A percentile compares a stretch with the other conserved stretches of the same genome.
Conservation (phyloP, 1,139 yeast genomes). For the Suhomyces guaymorum region DNA sequence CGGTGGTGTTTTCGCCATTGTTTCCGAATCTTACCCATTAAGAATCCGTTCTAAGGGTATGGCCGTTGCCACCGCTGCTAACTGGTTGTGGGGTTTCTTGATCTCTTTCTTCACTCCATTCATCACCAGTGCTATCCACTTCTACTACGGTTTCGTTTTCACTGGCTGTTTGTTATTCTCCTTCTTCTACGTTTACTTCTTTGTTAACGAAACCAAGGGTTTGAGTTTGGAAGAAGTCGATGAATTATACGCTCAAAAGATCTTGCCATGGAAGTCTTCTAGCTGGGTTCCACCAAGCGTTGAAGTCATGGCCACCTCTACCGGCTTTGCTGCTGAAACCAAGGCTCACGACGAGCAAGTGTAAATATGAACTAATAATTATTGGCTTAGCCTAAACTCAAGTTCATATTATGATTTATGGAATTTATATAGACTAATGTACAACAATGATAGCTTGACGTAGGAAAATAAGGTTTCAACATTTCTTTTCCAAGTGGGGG, state of each 20-base stretch:
- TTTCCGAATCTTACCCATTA: conserved; percentile 78
- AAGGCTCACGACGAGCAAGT: conserved; percentile 22
- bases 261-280: conserved; percentile 51
- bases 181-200: conserved; percentile 53
- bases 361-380: conserved; percentile 11
- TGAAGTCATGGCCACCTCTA: conserved; percentile 28
- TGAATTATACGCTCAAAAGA: conserved; percentile 53
- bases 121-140: conserved; percentile 37
- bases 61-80: conserved; percentile 72
- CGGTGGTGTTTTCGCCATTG: conserved; percentile 76
- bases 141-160: conserved; percentile 30
- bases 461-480: neutral
- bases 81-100: conserved; percentile 81
- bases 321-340: conserved; percentile 21
- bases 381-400: neutral
- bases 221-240: conserved; percentile 68
- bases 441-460: neutral
- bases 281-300: conserved; percentile 46
- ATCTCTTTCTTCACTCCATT: conserved; percentile 78
- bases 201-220: conserved; percentile 67
- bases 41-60: conserved; percentile 81
- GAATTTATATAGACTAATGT: conserved; percentile 1
- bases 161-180: conserved; percentile 27
- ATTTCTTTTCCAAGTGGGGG: too few species aligned
- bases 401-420: neutral